phyloP scores from a whole-genome alignment of 768 basidiomycete species.

The Exidia glandulosa region DNA sequence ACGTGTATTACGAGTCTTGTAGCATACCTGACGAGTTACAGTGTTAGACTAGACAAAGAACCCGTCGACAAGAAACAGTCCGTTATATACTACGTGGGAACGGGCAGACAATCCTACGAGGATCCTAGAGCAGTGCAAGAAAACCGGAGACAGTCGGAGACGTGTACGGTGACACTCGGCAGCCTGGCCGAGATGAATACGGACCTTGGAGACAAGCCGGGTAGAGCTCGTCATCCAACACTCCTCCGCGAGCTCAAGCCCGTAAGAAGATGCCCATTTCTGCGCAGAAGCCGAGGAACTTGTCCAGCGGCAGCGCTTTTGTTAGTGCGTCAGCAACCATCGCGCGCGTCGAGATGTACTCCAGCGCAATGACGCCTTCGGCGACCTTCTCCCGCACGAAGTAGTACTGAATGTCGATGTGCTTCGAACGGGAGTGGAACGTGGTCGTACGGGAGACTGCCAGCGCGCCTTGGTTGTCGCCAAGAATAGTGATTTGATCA shows the following conservation, averaged over 20 bases:
- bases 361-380: conserved; percentile 4
- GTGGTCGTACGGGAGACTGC: conserved; percentile 10
- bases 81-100: too few species aligned
- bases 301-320: not conserved
- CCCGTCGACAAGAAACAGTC: too few species aligned
- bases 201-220: too few species aligned
- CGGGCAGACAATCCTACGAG: too few species aligned
- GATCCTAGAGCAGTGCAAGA: too few species aligned
- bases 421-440: conserved; percentile 15
- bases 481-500: conserved; percentile 1
- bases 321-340: not conserved
- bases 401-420: conserved; percentile 20
- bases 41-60: too few species aligned
- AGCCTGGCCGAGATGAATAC: too few species aligned
- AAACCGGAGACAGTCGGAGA: too few species aligned
- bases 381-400: conserved; percentile 10
- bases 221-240: too few species aligned
- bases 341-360: conserved; percentile 8
- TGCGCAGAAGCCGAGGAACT: not conserved
- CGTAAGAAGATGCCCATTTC: not conserved
- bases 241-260: not conserved
- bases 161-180: too few species aligned
- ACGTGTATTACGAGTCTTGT: too few species aligned
- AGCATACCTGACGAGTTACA: too few species aligned
- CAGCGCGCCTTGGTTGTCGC: conserved; percentile 9